Evolutionary conservation across 2,329 filamentous ascomycete genomes (phyloP), one percentile per base, ranked within the genome.

Genomic region (Emericellopsis atlantica): DNA sequence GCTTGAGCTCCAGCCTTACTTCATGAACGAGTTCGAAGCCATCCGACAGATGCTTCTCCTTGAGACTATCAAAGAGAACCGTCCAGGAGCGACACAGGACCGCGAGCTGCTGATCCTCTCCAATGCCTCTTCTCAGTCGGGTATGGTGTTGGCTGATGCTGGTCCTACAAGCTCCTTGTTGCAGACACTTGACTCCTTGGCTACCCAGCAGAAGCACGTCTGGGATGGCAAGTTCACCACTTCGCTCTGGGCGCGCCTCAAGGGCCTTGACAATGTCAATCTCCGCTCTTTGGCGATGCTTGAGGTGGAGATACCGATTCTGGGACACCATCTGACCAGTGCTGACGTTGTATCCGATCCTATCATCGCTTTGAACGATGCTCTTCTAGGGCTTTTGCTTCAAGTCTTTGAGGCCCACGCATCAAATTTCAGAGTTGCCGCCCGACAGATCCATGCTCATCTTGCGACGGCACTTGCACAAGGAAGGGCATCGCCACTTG

Each of bases 211-310:
- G 35, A 53, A 51, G n/a, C 59, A 57, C 32, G 46, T 51, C 5
- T 66, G 65, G 62, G 55, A 65, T 40, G 64, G 65, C 15, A 61
- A 57, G 39, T 54, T 67, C 36, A 45, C 56, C 4, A 47, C 53
- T 14, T 68, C 69, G 1, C 51, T 85, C 4, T 61, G 84, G 48
- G 61, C 64, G 12, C 78, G 71, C 48, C 57, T 82, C 37, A 62
- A 70, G 39, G 60, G 56, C 2, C 56, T 79, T 15, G 59, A 61
- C 11, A 62, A 68, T 21, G 74, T 79, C 1, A 72, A 64, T 36
- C 60, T 87, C 32, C 69, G 69, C 36, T 74, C 77, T 34, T 60
- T 87, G 37, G 67, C 72, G 36, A 65, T 81, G 15, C 64, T 87
- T 0, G 78, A 84, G 55, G 63, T 67, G 1, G 82, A 87, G 51